phyloP scores from a whole-genome alignment of 1,284 basidiomycete genomes.

The Neonothopanus nambi region DNA sequence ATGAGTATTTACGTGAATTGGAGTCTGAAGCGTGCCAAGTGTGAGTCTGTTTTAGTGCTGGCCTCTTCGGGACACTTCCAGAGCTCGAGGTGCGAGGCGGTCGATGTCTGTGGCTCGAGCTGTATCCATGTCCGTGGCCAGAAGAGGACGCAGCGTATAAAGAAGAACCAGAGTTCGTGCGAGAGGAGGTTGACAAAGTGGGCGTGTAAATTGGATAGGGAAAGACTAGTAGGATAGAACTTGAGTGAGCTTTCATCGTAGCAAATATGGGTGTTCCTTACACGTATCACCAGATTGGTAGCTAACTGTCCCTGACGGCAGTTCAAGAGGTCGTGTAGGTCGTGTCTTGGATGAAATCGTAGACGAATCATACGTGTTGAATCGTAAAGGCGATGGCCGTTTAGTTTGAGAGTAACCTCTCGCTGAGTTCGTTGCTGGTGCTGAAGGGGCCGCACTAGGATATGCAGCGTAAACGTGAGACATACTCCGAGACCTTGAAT shows the following conservation, averaged over 20 bases:
- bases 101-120: slow-evolving; percentile 11
- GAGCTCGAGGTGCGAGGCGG: slow-evolving; percentile 19
- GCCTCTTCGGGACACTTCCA: slow-evolving; percentile 17
- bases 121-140: slow-evolving; percentile 9
- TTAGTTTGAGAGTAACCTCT: slow-evolving; percentile 12
- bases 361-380: slow-evolving; percentile 20
- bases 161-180: slow-evolving; percentile 20
- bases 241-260: not conserved
- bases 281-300: slow-evolving; percentile 19
- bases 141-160: slow-evolving; percentile 15
- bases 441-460: slow-evolving; percentile 7
- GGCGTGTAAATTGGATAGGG: slow-evolving; percentile 23
- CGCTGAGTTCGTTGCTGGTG: not conserved
- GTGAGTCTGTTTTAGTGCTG: slow-evolving; percentile 22
- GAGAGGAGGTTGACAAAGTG: slow-evolving; percentile 16
- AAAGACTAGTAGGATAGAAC: slow-evolving; percentile 13
- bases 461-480: slow-evolving; percentile 7
- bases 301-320: slow-evolving; percentile 17
- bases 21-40: slow-evolving; percentile 19
- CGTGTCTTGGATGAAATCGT: slow-evolving; percentile 14
- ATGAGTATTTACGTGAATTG: slow-evolving; percentile 16
- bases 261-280: slow-evolving; percentile 11
- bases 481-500: slow-evolving; percentile 5
- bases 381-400: slow-evolving; percentile 19
- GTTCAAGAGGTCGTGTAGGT: slow-evolving; percentile 9